Conservation (phyloP, 345 rosid genomes). For the Linum usitatissimum region DNA sequence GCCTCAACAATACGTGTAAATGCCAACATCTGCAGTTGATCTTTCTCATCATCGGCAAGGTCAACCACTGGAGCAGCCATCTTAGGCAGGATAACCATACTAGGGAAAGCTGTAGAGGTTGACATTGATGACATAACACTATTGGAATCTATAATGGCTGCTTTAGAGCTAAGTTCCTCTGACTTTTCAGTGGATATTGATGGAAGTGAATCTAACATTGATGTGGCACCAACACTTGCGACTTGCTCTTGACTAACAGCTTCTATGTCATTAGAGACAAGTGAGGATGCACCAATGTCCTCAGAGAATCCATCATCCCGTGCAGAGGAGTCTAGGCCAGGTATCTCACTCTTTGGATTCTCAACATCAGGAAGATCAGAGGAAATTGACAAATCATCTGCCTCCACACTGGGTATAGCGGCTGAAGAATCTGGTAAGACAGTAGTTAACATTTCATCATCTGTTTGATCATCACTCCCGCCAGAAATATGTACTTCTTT, state of each 20-base stretch:
- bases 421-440: constrained; percentile 39
- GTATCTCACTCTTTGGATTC: constrained; percentile 57
- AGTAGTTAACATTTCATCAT: constrained; percentile 30
- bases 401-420: constrained; percentile 31
- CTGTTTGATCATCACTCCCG: constrained; percentile 34
- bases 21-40: constrained; percentile 61
- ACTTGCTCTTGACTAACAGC: constrained; percentile 52
- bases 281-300: constrained; percentile 41
- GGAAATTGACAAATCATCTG: constrained; percentile 21
- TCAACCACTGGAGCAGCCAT: constrained; percentile 79
- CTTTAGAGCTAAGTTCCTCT: constrained; percentile 76
- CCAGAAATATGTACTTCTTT: constrained; percentile 31
- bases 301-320: constrained; percentile 44
- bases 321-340: constrained; percentile 66
- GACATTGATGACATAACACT: constrained; percentile 48
- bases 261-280: constrained; percentile 46
- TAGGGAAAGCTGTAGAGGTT: constrained; percentile 39
- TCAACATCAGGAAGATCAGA: constrained; percentile 33
- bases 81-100: constrained; percentile 57
- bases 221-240: constrained; percentile 38
- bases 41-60: constrained; percentile 71
- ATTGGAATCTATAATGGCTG: constrained; percentile 32
- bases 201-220: constrained; percentile 38
- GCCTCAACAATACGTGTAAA: constrained; percentile 67
- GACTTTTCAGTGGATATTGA: constrained; percentile 68